Evolutionary conservation across 1,139 yeast species (phyloP).

Genomic region (Taphrina communis): DNA sequence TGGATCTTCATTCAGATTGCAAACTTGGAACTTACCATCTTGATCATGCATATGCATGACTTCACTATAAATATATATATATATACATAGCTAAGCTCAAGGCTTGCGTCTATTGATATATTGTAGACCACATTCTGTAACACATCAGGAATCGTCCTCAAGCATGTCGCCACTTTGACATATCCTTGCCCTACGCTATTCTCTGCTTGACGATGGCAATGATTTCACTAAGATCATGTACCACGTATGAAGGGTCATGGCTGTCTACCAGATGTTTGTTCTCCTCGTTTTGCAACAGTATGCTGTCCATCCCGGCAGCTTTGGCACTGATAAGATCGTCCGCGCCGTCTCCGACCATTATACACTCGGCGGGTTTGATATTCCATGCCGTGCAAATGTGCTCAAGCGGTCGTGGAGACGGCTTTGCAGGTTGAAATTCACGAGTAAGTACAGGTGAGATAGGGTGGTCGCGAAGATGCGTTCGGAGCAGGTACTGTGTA

Average conservation of each 20-base stretch:
- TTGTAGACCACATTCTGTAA: too few relatives aligned
- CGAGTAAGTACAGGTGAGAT: slow-evolving; percentile 64
- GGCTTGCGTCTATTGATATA: too few relatives aligned
- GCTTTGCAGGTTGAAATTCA: slow-evolving; percentile 68
- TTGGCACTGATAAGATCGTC: slow-evolving; percentile 69
- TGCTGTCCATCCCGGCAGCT: slow-evolving; percentile 63
- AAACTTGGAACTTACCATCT: too few relatives aligned
- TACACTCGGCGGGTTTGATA: slow-evolving; percentile 55
- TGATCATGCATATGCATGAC: too few relatives aligned
- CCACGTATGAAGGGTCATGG: slow-evolving; percentile 25
- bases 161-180: too few relatives aligned
- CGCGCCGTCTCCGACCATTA: slow-evolving; percentile 74
- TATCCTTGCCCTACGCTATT: not conserved
- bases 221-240: slow-evolving; percentile 34
- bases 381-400: slow-evolving; percentile 60
- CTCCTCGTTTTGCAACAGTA: slow-evolving; percentile 53
- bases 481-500: slow-evolving; percentile 56
- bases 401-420: slow-evolving; percentile 64
- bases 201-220: slow-evolving; percentile 21
- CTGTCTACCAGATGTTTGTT: slow-evolving; percentile 5
- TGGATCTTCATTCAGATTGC: not conserved
- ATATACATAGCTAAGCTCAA: too few relatives aligned
- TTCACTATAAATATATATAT: too few relatives aligned
- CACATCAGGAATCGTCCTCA: too few relatives aligned
- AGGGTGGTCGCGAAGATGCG: slow-evolving; percentile 55